Evolutionary conservation across 208 protist genomes (phyloP).

Genomic region (Zelonia costaricensis): DNA sequence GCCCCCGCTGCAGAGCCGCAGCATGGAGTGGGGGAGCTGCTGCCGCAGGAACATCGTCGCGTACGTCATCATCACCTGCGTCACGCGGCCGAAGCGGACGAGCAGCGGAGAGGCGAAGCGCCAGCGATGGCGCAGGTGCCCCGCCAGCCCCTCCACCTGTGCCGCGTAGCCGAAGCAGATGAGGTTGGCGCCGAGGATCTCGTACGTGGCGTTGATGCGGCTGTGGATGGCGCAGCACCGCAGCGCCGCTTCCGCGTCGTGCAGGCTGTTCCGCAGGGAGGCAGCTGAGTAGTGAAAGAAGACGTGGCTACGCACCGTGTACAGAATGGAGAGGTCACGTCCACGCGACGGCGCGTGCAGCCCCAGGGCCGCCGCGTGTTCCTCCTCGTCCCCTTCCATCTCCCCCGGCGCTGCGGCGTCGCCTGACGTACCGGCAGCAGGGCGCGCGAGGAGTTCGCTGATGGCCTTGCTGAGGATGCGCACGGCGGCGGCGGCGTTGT

Average conservation of each 20-base stretch:
- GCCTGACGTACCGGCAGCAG: not conserved
- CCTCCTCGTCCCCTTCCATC: no score
- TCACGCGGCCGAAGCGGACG: conserved; percentile 19
- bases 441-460: no score
- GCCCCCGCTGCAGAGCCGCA: conserved; percentile 1
- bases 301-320: conserved; percentile 31
- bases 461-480: conserved; percentile 19
- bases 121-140: conserved; percentile 23
- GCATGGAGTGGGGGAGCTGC: conserved; percentile 6
- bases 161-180: conserved; percentile 30
- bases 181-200: conserved; percentile 22
- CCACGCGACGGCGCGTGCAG: conserved; percentile 4
- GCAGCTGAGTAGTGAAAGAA: conserved; percentile 22
- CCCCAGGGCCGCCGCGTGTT: not conserved
- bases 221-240: conserved; percentile 16
- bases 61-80: conserved; percentile 38
- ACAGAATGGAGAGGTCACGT: conserved; percentile 29
- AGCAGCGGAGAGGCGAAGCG: conserved; percentile 20
- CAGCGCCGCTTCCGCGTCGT: conserved; percentile 22
- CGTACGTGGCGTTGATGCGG: conserved; percentile 27
- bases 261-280: conserved; percentile 23
- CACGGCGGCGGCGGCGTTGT: conserved; percentile 11
- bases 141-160: conserved; percentile 18
- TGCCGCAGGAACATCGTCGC: conserved; percentile 20
- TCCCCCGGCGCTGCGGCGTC: not conserved